phyloP scores from a whole-genome alignment of 2,329 filamentous ascomycete species.

The Colletotrichum orchidophilum region DNA sequence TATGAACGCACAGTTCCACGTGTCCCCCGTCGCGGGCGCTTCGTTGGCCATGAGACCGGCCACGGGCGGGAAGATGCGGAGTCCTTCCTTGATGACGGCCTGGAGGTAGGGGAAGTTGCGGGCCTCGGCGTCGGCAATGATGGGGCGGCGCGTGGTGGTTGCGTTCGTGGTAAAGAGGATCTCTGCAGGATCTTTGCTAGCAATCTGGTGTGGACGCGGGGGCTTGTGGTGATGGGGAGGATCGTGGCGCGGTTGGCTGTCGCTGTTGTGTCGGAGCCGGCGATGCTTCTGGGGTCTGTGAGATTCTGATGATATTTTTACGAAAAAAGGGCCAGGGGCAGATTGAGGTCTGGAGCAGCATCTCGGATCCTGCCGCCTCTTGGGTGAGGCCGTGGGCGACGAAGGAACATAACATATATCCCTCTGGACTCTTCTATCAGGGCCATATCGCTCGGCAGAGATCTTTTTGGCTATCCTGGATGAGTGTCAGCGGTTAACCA shows the following conservation, averaged over 20 bases:
- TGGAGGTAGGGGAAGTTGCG: slow-evolving; percentile 53
- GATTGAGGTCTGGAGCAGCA: slow-evolving; percentile 47
- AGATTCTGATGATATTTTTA: slow-evolving; percentile 2
- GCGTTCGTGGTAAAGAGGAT: slow-evolving; percentile 44
- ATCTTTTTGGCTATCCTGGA: slow-evolving; percentile 54
- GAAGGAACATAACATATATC: slow-evolving; percentile 65
- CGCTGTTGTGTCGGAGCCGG: slow-evolving; percentile 67
- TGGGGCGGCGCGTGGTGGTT: slow-evolving; percentile 35
- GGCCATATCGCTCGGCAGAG: slow-evolving; percentile 55
- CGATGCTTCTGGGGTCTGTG: slow-evolving; percentile 48
- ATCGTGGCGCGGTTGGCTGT: slow-evolving; percentile 62
- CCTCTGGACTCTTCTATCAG: slow-evolving; percentile 50
- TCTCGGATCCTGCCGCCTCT: slow-evolving; percentile 54
- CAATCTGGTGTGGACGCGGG: slow-evolving; percentile 54
- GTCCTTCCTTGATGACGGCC: slow-evolving; percentile 60
- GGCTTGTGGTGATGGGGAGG: slow-evolving; percentile 61
- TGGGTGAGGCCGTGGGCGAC: slow-evolving; percentile 48
- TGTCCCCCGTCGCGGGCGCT: slow-evolving; percentile 3
- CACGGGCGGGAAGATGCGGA: slow-evolving; percentile 49
- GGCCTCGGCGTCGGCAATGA: slow-evolving; percentile 45
- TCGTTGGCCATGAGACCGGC: slow-evolving; percentile 46
- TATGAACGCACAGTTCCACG: slow-evolving; percentile 37
- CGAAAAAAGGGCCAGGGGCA: background rate
- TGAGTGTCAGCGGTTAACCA: slow-evolving; percentile 38
- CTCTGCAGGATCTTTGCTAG: slow-evolving; percentile 57